Percentiles rank a stretch among this genome's conserved stretches.
Conservation (phyloP, 2,329 filamentous ascomycete genomes). For the Sclerotinia borealis region DNA sequence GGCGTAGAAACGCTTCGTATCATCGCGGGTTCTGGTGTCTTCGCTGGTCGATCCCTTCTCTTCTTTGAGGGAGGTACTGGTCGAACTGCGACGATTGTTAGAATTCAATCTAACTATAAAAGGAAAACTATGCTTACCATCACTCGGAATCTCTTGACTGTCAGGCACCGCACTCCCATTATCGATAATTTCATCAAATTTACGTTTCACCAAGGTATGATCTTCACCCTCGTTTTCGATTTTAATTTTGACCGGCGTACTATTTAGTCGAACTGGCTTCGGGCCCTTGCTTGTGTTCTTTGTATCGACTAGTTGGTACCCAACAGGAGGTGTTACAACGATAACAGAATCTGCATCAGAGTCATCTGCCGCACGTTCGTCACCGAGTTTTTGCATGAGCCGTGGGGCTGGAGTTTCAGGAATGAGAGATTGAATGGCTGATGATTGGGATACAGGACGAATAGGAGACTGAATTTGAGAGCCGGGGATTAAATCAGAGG, state of each 20-base stretch:
- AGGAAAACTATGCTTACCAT: constrained; percentile 7
- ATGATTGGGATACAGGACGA: constrained; percentile 6
- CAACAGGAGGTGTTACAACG: constrained; percentile 20
- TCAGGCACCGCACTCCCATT: constrained; percentile 20
- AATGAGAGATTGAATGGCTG: constrained; percentile 22
- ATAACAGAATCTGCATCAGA: constrained; percentile 20
- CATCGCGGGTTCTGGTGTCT: constrained; percentile 1
- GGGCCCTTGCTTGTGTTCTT: not conserved
- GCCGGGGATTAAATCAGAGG: not conserved
- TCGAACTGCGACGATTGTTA: not conserved
- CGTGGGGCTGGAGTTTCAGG: constrained; percentile 26
- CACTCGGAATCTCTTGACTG: constrained; percentile 19
- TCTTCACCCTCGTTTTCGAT: not conserved
- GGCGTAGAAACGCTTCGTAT: not conserved
- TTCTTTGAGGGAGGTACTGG: constrained; percentile 16
- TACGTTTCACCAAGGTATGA: constrained; percentile 18
- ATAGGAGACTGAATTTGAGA: not conserved
- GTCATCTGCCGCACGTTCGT: constrained; percentile 15
- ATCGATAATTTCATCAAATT: constrained; percentile 14
- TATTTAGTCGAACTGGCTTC: not conserved
- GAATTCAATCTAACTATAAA: not conserved
- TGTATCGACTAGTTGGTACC: not conserved
- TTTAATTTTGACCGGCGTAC: not conserved
- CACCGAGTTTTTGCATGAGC: not conserved
- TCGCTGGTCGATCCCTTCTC: constrained; percentile 10